Conservation (phyloP, 208 protist species). For the Leishmania tarentolae region DNA sequence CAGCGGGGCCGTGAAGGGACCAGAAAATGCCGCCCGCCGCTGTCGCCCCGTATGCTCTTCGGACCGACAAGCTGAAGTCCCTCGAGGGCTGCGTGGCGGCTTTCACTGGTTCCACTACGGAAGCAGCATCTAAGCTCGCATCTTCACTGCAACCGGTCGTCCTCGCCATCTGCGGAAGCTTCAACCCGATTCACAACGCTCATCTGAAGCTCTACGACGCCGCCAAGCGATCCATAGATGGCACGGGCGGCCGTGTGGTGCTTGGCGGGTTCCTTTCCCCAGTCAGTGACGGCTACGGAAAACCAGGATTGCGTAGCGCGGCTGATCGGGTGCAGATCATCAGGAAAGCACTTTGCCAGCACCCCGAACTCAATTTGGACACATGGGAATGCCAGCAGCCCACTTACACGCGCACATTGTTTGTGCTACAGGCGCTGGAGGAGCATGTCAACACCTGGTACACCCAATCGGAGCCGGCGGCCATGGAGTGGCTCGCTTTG, state of each 20-base stretch:
- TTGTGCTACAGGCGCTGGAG: conserved; percentile 73
- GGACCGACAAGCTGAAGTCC: conserved; percentile 41
- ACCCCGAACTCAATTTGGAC: conserved; percentile 60
- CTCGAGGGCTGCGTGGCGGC: background rate
- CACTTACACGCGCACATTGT: conserved; percentile 61
- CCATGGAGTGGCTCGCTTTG: conserved; percentile 11
- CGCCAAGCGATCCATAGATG: conserved; percentile 31
- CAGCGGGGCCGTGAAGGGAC: too few species aligned
- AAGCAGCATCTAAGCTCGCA: background rate
- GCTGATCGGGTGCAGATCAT: conserved; percentile 47
- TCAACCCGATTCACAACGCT: conserved; percentile 84
- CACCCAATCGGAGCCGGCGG: conserved; percentile 20
- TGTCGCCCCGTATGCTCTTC: conserved; percentile 8
- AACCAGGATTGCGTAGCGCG: conserved; percentile 55
- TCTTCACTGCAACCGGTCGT: conserved; percentile 39
- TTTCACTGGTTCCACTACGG: background rate
- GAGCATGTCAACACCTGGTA: conserved; percentile 53
- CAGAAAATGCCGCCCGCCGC: background rate
- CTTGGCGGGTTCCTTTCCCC: conserved; percentile 86
- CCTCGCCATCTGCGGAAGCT: conserved; percentile 71
- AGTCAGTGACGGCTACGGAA: conserved; percentile 77
- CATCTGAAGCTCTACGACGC: conserved; percentile 69
- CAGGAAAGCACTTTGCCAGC: conserved; percentile 32
- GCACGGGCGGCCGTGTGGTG: conserved; percentile 16
- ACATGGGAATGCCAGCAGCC: conserved; percentile 78